Evolutionary conservation across 495 filamentous ascomycete species (phyloP).

Genomic region (Penicillium macrosclerotiorum): DNA sequence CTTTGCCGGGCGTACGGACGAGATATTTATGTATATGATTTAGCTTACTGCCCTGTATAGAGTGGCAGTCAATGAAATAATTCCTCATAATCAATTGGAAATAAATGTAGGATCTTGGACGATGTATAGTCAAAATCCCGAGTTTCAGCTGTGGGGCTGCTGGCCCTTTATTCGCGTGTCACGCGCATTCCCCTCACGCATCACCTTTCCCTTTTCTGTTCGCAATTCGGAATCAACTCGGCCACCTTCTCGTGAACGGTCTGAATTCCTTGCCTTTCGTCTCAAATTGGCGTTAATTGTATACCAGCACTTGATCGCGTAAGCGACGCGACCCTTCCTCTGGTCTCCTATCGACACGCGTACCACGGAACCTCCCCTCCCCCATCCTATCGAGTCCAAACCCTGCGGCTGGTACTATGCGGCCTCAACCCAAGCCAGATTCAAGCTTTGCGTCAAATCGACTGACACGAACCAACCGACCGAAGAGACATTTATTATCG

Average conservation of each 20-base stretch:
- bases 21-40: conserved; percentile 11
- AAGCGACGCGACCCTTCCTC: background rate
- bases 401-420: conserved; percentile 17
- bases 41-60: conserved; percentile 11
- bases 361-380: background rate
- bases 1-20: conserved; percentile 8
- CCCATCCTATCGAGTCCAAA: background rate
- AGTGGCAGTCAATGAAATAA: background rate
- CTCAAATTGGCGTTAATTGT: background rate
- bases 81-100: too few species aligned
- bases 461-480: conserved; percentile 10
- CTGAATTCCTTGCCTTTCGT: background rate
- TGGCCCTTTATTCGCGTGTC: conserved; percentile 1
- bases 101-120: too few species aligned
- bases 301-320: background rate
- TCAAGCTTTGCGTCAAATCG: conserved; percentile 24
- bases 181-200: conserved; percentile 11
- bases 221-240: conserved; percentile 1
- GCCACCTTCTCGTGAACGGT: background rate
- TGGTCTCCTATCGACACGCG: background rate
- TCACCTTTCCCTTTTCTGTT: background rate
- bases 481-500: conserved; percentile 15
- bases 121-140: background rate
- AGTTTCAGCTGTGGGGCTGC: conserved; percentile 4
- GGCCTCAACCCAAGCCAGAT: conserved; percentile 14